Conservation (phyloP, 169 alveolate genomes). For the Babesia sp. region DNA sequence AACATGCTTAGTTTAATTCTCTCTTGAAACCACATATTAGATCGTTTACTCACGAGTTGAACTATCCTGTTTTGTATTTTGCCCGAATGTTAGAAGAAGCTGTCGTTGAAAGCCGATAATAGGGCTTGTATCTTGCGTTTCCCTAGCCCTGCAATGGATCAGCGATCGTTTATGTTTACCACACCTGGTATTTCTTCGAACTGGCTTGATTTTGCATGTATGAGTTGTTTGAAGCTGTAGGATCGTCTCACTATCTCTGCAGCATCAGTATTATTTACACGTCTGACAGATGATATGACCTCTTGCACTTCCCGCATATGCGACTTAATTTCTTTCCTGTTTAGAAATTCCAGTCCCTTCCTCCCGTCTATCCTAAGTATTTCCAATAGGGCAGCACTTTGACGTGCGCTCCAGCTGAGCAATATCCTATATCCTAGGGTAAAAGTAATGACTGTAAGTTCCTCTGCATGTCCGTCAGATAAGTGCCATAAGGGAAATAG, state of each 20-base stretch:
- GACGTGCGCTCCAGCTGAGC: slow-evolving; percentile 63
- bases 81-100: slow-evolving; percentile 22
- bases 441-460: slow-evolving; percentile 36
- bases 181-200: slow-evolving; percentile 40
- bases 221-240: slow-evolving; percentile 30
- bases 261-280: slow-evolving; percentile 49
- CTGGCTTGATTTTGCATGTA: slow-evolving; percentile 15
- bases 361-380: slow-evolving; percentile 41
- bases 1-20: background rate
- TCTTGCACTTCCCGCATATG: slow-evolving; percentile 35
- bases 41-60: background rate
- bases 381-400: slow-evolving; percentile 60
- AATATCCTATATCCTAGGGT: slow-evolving; percentile 40
- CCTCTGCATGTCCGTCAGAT: slow-evolving; percentile 1
- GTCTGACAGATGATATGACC: slow-evolving; percentile 16
- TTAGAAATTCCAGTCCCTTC: slow-evolving; percentile 48
- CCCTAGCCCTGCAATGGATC: slow-evolving; percentile 48
- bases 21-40: background rate
- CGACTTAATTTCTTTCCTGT: slow-evolving; percentile 6
- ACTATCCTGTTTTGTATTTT: background rate
- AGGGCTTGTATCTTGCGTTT: slow-evolving; percentile 44
- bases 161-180: background rate
- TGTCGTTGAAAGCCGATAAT: slow-evolving; percentile 40
- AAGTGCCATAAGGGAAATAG: background rate
- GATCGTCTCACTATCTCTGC: background rate